These are phyloP conservation scores for Tricholoma terreum DNA, from an alignment of 768 basidiomycete species.

Conservation along the genomic window DNA sequence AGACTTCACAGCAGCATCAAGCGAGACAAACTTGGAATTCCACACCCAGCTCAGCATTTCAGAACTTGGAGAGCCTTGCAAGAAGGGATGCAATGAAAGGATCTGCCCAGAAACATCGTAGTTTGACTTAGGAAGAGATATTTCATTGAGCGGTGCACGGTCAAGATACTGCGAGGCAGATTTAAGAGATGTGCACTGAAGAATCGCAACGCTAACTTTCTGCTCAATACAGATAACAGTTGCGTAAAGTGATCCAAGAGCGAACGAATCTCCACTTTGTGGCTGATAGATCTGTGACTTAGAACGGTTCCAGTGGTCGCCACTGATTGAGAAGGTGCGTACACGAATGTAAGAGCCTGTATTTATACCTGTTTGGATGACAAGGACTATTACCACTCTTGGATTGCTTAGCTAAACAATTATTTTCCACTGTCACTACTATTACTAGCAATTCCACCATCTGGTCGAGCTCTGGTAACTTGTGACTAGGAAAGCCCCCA, in stretches of 20 bases:
- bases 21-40: constrained; percentile 10
- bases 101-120: constrained; percentile 19
- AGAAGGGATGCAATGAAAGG: constrained; percentile 9
- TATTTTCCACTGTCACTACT: no score
- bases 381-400: no score
- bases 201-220: constrained; percentile 5
- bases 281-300: neutral
- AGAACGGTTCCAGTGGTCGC: constrained; percentile 12
- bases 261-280: neutral
- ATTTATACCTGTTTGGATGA: no score
- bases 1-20: constrained; percentile 9
- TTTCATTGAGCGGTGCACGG: constrained; percentile 10
- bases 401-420: no score
- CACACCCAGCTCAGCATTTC: constrained; percentile 13
- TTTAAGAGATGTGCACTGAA: constrained; percentile 11
- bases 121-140: constrained; percentile 7
- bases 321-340: constrained; percentile 14
- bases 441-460: no score
- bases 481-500: no score
- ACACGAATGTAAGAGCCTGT: no score
- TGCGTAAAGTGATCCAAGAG: constrained; percentile 8
- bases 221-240: constrained; percentile 8
- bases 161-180: constrained; percentile 1
- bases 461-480: no score
- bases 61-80: neutral